Base-by-base conservation (phyloP, 2,329 filamentous ascomycete species). In the Stylonectria norvegica region DNA sequence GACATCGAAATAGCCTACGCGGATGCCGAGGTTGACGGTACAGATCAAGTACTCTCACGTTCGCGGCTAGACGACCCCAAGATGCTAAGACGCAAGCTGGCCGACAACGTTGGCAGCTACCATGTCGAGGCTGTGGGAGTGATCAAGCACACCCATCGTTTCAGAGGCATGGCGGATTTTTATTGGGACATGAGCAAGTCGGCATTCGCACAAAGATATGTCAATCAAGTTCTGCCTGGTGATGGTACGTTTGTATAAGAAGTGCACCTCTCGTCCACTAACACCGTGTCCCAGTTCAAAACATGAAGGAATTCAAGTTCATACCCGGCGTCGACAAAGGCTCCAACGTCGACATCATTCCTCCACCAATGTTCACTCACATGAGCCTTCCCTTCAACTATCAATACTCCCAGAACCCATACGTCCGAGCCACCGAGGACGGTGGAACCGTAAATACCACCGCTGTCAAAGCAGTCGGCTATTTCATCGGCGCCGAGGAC, bases 101-200 rank as follows among this genome's bases (percentile, higher is more conserved):
- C 73, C 50, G 89, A 94, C 59, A 93, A 89, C 58, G 67, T 72
- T 1, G 75, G 72, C 7, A 75, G 65, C 7, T 91, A 90, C 60
- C 66, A 73, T 4, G 74, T 88, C 20, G 80, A 89, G 51, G 74
- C 82, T 1, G 74, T 90, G 3, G 89, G 89, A 6, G 65, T 81
- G 15, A 78, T 96, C 45, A 79, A 82, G 40, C 81, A 87, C 52
- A 93, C 85, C 1, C 89, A 97, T 70, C 80, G 91, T 25, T 98
- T 94, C 64, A 79, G 91, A 60, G 83, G 83, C 75, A 73, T 95
- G 49, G 84, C 89, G 7, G 91, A 97, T 64, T 94, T 94, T 57
- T 88, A 94, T 56, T 91, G 84, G 65, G 81, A 86, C 16, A 81
- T 85, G 36, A 73, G 74, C 11, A 74, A 77, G 23, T 84, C 83